A percentile compares a stretch with the other conserved stretches of the same genome.
phyloP scores from a whole-genome alignment of 768 basidiomycete species.

The Zangia roseola region DNA sequence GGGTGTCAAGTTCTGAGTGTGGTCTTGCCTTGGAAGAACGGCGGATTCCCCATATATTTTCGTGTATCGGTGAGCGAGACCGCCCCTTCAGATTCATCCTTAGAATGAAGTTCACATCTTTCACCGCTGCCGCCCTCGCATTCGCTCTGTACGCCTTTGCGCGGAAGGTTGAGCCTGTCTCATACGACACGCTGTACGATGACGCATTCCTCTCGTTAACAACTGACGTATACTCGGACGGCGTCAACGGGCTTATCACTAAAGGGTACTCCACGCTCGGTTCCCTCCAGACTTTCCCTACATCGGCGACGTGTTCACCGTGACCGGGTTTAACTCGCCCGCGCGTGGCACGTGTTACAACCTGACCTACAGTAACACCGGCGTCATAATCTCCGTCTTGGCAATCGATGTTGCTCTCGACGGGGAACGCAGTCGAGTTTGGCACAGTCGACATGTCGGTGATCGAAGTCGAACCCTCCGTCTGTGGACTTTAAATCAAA shows the following conservation, averaged over 20 bases:
- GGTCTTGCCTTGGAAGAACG: no score
- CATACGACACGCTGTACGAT: conserved; percentile 35
- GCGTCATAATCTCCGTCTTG: conserved; percentile 18
- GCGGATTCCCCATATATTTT: neutral
- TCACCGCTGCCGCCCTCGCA: conserved; percentile 8
- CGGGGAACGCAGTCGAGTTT: conserved; percentile 43
- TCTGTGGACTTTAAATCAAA: conserved; percentile 40
- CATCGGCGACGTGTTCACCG: conserved; percentile 34
- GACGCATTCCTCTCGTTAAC: conserved; percentile 15
- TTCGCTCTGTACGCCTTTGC: conserved; percentile 19
- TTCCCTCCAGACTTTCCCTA: conserved; percentile 30
- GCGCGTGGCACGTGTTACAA: conserved; percentile 35
- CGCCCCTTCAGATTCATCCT: neutral
- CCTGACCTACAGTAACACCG: conserved; percentile 22
- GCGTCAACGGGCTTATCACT: conserved; percentile 29
- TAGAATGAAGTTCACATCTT: conserved; percentile 27
- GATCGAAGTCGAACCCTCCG: conserved; percentile 41
- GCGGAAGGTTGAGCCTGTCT: conserved; percentile 12
- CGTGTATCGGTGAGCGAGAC: no score
- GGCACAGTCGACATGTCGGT: conserved; percentile 49
- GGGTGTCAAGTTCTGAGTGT: no score
- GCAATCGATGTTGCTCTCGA: conserved; percentile 28
- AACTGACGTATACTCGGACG: conserved; percentile 33
- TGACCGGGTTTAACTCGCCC: conserved; percentile 29
- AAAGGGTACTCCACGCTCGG: conserved; percentile 34